A percentile compares a stretch with the other conserved stretches of the same genome.
Evolutionary conservation across 2,329 filamentous ascomycete species (phyloP).

Genomic region (Fusarium subtropicale): DNA sequence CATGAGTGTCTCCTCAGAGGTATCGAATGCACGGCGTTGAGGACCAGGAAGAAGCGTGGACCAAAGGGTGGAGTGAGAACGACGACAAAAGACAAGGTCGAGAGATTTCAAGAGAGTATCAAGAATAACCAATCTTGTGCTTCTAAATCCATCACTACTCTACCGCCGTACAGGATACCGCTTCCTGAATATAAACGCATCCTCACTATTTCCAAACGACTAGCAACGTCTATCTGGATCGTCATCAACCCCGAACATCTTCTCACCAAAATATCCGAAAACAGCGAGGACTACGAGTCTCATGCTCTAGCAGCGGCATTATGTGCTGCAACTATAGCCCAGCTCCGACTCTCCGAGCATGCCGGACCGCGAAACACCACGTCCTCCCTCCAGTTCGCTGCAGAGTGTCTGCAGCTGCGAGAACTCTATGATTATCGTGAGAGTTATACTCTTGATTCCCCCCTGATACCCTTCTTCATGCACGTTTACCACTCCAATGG

Average conservation of each 20-base stretch:
- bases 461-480: conserved; percentile 46
- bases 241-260: conserved; percentile 41
- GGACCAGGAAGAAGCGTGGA: conserved; percentile 32
- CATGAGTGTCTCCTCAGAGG: conserved; percentile 32
- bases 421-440: conserved; percentile 45
- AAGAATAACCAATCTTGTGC: conserved; percentile 1
- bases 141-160: neutral
- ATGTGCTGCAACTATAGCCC: conserved; percentile 46
- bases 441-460: conserved; percentile 30
- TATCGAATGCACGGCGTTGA: conserved; percentile 31
- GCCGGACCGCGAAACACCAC: conserved; percentile 20
- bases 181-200: conserved; percentile 39
- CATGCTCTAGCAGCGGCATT: conserved; percentile 43
- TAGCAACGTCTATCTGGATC: conserved; percentile 43
- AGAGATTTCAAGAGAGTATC: conserved; percentile 33
- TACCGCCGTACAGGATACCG: conserved; percentile 27
- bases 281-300: conserved; percentile 37
- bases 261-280: conserved; percentile 23
- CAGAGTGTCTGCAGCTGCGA: conserved; percentile 34
- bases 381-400: conserved; percentile 33
- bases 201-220: conserved; percentile 37
- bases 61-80: conserved; percentile 34
- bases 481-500: conserved; percentile 48
- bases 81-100: conserved; percentile 28
- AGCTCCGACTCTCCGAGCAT: conserved; percentile 44